These are phyloP conservation scores for Angomonas ambiguus DNA, from an alignment of 208 protist species.

Conservation along the genomic window DNA sequence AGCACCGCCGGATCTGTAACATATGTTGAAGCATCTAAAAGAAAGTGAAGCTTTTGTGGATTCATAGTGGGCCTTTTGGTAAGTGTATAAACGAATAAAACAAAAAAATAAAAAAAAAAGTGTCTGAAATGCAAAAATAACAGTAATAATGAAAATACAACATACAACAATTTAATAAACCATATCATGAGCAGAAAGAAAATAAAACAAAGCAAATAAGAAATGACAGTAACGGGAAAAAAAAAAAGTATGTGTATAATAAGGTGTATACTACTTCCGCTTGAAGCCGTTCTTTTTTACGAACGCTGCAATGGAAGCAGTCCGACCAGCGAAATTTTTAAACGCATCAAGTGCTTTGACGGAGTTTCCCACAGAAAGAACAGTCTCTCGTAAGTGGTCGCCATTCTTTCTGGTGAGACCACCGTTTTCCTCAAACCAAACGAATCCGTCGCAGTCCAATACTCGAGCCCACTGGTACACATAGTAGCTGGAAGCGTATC, in stretches of 20 bases:
- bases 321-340: slow-evolving; percentile 35
- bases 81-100: too few relatives aligned
- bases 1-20: neutral
- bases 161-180: too few relatives aligned
- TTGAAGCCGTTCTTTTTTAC: slow-evolving; percentile 31
- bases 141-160: neutral
- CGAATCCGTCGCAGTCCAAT: slow-evolving; percentile 58
- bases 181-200: slow-evolving; percentile 6
- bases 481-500: slow-evolving; percentile 75
- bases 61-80: too few relatives aligned
- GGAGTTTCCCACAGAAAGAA: slow-evolving; percentile 59
- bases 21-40: neutral
- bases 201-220: slow-evolving; percentile 12
- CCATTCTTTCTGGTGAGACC: slow-evolving; percentile 50
- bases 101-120: slow-evolving; percentile 1
- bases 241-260: slow-evolving; percentile 7
- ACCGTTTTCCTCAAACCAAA: slow-evolving; percentile 60
- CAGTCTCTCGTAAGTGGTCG: slow-evolving; percentile 59
- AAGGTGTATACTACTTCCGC: neutral
- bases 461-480: slow-evolving; percentile 73
- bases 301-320: slow-evolving; percentile 28
- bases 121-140: too few relatives aligned
- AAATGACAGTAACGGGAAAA: neutral
- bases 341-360: slow-evolving; percentile 42
- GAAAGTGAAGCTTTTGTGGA: neutral